Base-by-base conservation (phyloP, 805 yeast genomes). In the Jamesozyma lodderae region DNA sequence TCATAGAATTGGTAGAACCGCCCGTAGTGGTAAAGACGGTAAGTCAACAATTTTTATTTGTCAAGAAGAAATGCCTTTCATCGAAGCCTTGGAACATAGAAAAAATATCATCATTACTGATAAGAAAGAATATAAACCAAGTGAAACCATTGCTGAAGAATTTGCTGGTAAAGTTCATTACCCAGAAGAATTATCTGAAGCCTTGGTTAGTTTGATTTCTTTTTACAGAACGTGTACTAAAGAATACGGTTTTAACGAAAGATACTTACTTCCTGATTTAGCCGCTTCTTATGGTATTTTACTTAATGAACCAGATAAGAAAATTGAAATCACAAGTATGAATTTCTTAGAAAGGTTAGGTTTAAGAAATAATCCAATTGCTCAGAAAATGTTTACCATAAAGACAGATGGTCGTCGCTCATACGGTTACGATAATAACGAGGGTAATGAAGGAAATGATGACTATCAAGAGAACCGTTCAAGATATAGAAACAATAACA, bases 1-100 rank as follows among this genome's bases (percentile, higher is more conserved):
- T 41, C 97, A 90, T 64, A 80, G 95, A 61, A 80, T 90, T 54
- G 97, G 97, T 43, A 79, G 97, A 70, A 90, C 96, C 13, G 97
- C 94, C 31, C 77, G 97, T 64, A 94, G 88, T 39, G 96, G 95
- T 40, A 71, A 72, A 41, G 65, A 69, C 18, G 97, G 97, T 45
- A 67, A 70, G 35, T 83, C 95, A 4, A 60, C 75, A 13, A 58
- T 82, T 41, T 78, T 75, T 54, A 51, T 77, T 34, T 66, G 81
- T 22, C 59, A 69, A 44, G 60, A 64, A 35, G 95, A 87, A 58
- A 47, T 62, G 26, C 69, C 70, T 24, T 87, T 75, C 57, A 60
- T 76, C 28, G 59, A 62, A 28, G 62, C 65, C 2, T 68, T 85
- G 52, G 58, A 62, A 34, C 30, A 43, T n/a, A 57, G 68, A 41